phyloP scores from a whole-genome alignment of 106 monocot species.

The Hemerocallis citrina region DNA sequence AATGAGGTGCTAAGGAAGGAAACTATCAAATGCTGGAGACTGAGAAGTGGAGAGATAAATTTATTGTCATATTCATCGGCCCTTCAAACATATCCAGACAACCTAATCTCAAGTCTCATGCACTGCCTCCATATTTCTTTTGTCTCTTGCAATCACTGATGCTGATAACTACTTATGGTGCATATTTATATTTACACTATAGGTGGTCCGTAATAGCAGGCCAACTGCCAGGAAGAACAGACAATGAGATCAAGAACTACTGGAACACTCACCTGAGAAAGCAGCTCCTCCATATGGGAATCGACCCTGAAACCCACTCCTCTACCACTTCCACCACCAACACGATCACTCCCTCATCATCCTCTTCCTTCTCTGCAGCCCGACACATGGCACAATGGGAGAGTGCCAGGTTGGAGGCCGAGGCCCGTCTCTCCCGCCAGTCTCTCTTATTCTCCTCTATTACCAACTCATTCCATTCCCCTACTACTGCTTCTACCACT shows the following conservation, averaged over 20 bases:
- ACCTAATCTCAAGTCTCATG: no score
- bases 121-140: neutral
- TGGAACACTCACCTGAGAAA: slow-evolving; percentile 33
- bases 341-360: neutral
- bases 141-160: neutral
- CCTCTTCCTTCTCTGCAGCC: slow-evolving; percentile 20
- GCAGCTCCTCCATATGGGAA: slow-evolving; percentile 27
- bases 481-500: no score
- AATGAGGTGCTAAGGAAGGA: no score
- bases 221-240: slow-evolving; percentile 3
- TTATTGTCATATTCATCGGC: neutral
- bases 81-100: neutral
- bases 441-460: slow-evolving; percentile 25
- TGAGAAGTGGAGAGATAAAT: neutral
- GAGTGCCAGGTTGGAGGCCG: slow-evolving; percentile 39
- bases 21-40: neutral
- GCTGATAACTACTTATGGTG: neutral
- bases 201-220: slow-evolving; percentile 9
- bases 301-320: slow-evolving; percentile 20
- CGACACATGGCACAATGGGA: slow-evolving; percentile 55
- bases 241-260: slow-evolving; percentile 16
- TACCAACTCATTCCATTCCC: neutral
- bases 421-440: slow-evolving; percentile 33
- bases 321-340: slow-evolving; percentile 10
- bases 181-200: neutral